Percentiles rank a stretch among this genome's conserved stretches.
Evolutionary conservation across 345 rosid species (phyloP).

Genomic region (Streptanthus diversifolius): DNA sequence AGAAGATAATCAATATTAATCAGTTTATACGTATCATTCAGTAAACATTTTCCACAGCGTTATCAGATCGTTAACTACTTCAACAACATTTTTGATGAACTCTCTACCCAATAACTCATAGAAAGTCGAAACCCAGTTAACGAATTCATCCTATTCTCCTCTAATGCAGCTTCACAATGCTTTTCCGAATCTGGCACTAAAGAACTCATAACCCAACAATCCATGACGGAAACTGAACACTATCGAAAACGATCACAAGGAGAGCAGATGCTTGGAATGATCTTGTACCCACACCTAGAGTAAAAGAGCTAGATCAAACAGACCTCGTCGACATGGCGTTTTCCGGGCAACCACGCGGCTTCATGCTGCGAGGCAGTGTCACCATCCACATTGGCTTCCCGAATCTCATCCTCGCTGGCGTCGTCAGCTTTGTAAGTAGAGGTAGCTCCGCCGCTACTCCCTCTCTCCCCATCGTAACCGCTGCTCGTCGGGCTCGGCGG

Average conservation of each 20-base stretch:
- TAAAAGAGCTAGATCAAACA: background rate
- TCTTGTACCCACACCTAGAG: no score
- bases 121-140: background rate
- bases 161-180: background rate
- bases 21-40: background rate
- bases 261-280: background rate
- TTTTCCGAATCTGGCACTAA: background rate
- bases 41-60: background rate
- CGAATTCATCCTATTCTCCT: background rate
- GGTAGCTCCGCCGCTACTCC: slow-evolving; percentile 66
- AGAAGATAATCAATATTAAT: background rate
- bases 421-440: slow-evolving; percentile 43
- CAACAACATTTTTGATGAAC: background rate
- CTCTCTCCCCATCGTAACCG: slow-evolving; percentile 93
- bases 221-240: background rate
- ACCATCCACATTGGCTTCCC: slow-evolving; percentile 41
- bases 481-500: slow-evolving; percentile 83
- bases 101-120: background rate
- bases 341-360: slow-evolving; percentile 67
- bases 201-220: background rate
- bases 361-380: slow-evolving; percentile 45
- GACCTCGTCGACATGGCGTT: slow-evolving; percentile 89
- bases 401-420: slow-evolving; percentile 58
- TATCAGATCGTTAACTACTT: background rate
- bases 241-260: background rate